Base-by-base conservation (phyloP, 1,284 basidiomycete species). In the Mycena sp. region DNA sequence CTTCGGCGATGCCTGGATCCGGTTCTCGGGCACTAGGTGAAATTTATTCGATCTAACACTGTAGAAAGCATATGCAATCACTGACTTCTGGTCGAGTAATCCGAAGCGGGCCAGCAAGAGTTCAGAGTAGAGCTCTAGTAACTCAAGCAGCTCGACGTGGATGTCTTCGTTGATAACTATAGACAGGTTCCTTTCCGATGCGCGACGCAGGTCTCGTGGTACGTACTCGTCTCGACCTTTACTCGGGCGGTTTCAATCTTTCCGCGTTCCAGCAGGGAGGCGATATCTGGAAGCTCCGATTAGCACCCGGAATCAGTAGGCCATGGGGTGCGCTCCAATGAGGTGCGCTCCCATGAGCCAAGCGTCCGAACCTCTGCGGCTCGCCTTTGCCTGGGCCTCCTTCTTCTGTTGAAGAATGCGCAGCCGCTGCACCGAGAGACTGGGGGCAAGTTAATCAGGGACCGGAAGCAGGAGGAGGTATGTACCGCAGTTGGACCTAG, bases 91-190 rank as follows among this genome's bases (percentile, higher is more conserved):
- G 73, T 99, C 97, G 55, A 99, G 84, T 19, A 99, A 79, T 9
- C 94, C 93, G 73, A 99, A 99, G 30, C 97, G 87, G 6, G 96
- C 94, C 25, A 96, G 84, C n/a, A 99, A 79, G 19, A 96, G 87
- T 74, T 99, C 97, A 65, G 90, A 91, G 75, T 98, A 99, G 10
- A 99, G 85, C 80, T 99, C 96, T 38, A 99, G 82, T 6, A 99
- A 81, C 74, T 99, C 96, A 43, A 99, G 79, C 23, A 98, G 83
- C 74, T 98, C 95, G 40, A 93, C 80, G 73, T 92, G 85, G 43
- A 95, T 86, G 72, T 96, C 95, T 71, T 96, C 94, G 71, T 92
- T 87, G 72, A 96, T 94, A 63, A 95, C 89, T 87, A 73, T 30
- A 4, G 19, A 12, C 35, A n/a, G 43, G 55, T 23, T 17, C 37